These are phyloP conservation scores for Erythrophleum fordii DNA, from an alignment of 306 rosid genomes.

Conservation along the genomic window DNA sequence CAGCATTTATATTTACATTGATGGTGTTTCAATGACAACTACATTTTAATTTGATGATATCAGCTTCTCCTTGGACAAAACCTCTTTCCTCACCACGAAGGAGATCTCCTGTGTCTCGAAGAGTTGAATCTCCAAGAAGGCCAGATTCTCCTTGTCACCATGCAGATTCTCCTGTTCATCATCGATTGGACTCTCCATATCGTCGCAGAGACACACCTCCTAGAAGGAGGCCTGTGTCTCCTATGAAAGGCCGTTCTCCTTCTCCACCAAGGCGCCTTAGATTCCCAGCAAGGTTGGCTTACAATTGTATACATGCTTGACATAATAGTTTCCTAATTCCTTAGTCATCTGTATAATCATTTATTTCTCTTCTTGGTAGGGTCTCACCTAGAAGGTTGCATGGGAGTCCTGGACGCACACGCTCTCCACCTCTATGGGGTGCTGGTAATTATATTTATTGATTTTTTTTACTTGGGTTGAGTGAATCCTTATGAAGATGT, in stretches of 20 bases:
- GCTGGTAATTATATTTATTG: conserved; percentile 59
- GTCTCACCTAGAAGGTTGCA: conserved; percentile 78
- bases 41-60: conserved; percentile 29
- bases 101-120: conserved; percentile 79
- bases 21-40: conserved; percentile 21
- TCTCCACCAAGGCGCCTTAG: conserved; percentile 75
- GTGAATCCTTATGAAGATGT: too few relatives aligned
- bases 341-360: conserved; percentile 17
- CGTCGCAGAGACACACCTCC: conserved; percentile 83
- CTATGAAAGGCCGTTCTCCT: conserved; percentile 80
- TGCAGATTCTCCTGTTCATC: conserved; percentile 64
- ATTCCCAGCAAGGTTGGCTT: conserved; percentile 77
- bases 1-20: background rate
- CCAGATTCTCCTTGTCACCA: conserved; percentile 63
- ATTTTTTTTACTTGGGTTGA: too few relatives aligned
- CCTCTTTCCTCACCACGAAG: conserved; percentile 72
- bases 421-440: conserved; percentile 79
- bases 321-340: background rate
- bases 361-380: conserved; percentile 42
- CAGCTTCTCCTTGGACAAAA: conserved; percentile 83
- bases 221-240: conserved; percentile 80
- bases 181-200: conserved; percentile 69
- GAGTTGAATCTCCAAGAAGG: conserved; percentile 87
- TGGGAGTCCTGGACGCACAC: conserved; percentile 84
- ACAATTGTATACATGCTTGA: conserved; percentile 10